Evolutionary conservation across 2,329 filamentous ascomycete genomes (phyloP).

Genomic region (Pseudogymnoascus pannorum): DNA sequence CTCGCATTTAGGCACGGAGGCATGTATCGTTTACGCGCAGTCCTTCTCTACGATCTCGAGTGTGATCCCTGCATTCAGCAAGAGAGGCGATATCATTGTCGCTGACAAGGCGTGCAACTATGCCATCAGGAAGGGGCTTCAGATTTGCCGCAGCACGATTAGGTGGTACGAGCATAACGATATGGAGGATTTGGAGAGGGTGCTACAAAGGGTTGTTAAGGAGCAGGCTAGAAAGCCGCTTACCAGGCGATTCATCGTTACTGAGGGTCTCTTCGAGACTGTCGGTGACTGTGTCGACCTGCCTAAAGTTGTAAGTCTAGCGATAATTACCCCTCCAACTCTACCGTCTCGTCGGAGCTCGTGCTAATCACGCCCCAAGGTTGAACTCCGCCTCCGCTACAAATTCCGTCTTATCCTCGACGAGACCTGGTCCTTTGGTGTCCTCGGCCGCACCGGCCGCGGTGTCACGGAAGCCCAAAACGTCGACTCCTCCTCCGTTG

Average conservation of each 20-base stretch:
- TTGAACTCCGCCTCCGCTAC: slow-evolving; percentile 91
- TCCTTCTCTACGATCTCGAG: slow-evolving; percentile 95
- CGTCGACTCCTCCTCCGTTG: slow-evolving; percentile 84
- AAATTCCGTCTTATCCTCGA: slow-evolving; percentile 97
- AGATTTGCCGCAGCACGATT: slow-evolving; percentile 85
- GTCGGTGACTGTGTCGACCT: slow-evolving; percentile 78
- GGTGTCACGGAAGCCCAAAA: slow-evolving; percentile 95
- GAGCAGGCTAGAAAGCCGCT: slow-evolving; percentile 79
- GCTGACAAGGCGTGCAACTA: slow-evolving; percentile 91
- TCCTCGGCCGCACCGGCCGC: slow-evolving; percentile 82
- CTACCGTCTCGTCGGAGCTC: neutral
- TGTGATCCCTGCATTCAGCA: slow-evolving; percentile 94
- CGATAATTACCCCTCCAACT: neutral
- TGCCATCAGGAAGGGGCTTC: slow-evolving; percentile 86
- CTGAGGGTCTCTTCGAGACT: slow-evolving; percentile 89
- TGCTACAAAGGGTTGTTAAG: slow-evolving; percentile 76
- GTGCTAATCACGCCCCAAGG: slow-evolving; percentile 36
- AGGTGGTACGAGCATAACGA: slow-evolving; percentile 95
- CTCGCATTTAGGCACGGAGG: slow-evolving; percentile 75
- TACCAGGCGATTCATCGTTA: slow-evolving; percentile 90
- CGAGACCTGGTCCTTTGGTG: slow-evolving; percentile 95
- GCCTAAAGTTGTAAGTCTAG: slow-evolving; percentile 64
- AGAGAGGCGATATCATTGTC: slow-evolving; percentile 94
- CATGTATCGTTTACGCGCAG: slow-evolving; percentile 92
- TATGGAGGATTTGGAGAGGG: slow-evolving; percentile 83